Conservation (phyloP, 805 yeast species). For the Zygosaccharomyces rouxii region DNA sequence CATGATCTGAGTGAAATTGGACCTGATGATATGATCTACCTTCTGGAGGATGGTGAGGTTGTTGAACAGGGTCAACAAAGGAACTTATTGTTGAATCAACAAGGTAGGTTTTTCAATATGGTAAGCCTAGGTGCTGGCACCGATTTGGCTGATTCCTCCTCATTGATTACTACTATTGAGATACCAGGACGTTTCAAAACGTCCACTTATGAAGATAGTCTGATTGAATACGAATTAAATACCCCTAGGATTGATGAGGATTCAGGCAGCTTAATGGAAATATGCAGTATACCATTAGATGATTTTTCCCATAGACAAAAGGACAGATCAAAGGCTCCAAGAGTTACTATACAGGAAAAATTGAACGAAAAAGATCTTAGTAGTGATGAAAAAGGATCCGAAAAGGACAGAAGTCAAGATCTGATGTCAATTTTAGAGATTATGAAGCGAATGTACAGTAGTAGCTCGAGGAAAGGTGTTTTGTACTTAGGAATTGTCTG, state of each 20-base stretch:
- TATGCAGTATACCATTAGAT: slow-evolving; percentile 2
- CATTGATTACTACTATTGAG: slow-evolving; percentile 13
- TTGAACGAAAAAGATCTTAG: background rate
- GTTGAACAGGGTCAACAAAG: slow-evolving; percentile 41
- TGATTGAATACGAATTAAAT: slow-evolving; percentile 10
- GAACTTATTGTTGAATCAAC: slow-evolving; percentile 26
- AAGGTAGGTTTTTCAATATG: slow-evolving; percentile 14
- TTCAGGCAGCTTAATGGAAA: slow-evolving; percentile 3
- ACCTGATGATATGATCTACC: slow-evolving; percentile 51
- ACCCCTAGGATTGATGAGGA: slow-evolving; percentile 7
- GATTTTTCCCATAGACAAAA: background rate
- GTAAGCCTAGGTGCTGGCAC: slow-evolving; percentile 6
- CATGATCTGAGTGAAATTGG: slow-evolving; percentile 66
- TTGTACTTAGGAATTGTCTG: slow-evolving; percentile 48
- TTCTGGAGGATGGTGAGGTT: slow-evolving; percentile 58
- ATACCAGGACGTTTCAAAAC: background rate
- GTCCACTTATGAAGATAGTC: slow-evolving; percentile 7
- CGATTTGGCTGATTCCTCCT: slow-evolving; percentile 6
- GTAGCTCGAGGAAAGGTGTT: slow-evolving; percentile 25
- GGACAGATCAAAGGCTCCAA: background rate
- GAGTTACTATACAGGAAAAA: slow-evolving; percentile 5
- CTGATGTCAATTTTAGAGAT: slow-evolving; percentile 30
- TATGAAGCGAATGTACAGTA: slow-evolving; percentile 30
- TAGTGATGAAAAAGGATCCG: slow-evolving; percentile 10
- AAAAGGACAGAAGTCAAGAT: slow-evolving; percentile 17